phyloP scores from a whole-genome alignment of 768 basidiomycete genomes.

The Mycena leptocephala region DNA sequence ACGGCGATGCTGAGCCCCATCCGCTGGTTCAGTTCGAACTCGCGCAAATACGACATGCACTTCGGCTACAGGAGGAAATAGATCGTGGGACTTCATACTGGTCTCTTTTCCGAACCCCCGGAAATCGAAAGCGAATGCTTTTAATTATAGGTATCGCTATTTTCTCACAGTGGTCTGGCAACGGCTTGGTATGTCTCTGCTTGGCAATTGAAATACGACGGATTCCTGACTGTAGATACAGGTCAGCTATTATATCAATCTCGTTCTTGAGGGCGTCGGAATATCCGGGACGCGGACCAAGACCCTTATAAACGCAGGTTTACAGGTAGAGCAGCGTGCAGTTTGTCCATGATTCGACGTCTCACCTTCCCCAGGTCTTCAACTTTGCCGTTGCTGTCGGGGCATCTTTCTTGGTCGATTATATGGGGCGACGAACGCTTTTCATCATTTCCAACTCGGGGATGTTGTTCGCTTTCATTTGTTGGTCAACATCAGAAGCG shows the following conservation, averaged over 20 bases:
- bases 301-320: constrained; percentile 73
- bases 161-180: constrained; percentile 87
- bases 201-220: not conserved
- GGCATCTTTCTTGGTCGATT: constrained; percentile 78
- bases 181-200: constrained; percentile 69
- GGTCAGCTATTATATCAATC: constrained; percentile 75
- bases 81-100: constrained; percentile 64
- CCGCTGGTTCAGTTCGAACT: constrained; percentile 72
- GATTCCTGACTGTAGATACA: not conserved
- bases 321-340: constrained; percentile 60
- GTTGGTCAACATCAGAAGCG: constrained; percentile 70
- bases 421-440: constrained; percentile 77
- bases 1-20: constrained; percentile 71
- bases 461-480: constrained; percentile 62
- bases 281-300: constrained; percentile 69
- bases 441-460: constrained; percentile 78
- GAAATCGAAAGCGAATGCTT: constrained; percentile 79
- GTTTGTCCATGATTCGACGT: not conserved
- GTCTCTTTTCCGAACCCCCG: constrained; percentile 72
- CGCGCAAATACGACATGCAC: constrained; percentile 80
- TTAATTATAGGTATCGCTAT: constrained; percentile 78
- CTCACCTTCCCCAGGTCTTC: constrained; percentile 60
- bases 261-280: constrained; percentile 77
- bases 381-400: constrained; percentile 74
- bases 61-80: constrained; percentile 74